These are phyloP conservation scores for Ilex asprella DNA, from an alignment of 257 asterid species.

Conservation along the genomic window DNA sequence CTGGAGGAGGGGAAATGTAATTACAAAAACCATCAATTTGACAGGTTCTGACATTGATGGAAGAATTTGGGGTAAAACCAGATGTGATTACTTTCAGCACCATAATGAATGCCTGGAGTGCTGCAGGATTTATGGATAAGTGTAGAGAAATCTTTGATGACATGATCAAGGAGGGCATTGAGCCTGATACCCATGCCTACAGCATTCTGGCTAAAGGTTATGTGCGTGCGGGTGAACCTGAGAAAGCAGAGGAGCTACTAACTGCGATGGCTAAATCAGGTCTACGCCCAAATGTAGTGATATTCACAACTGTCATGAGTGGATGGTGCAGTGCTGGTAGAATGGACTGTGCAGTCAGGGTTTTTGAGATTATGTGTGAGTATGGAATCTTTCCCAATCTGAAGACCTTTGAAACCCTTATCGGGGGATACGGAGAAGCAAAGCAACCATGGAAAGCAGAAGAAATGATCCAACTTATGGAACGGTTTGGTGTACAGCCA, in stretches of 20 bases:
- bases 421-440: conserved; percentile 95
- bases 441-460: conserved; percentile 89
- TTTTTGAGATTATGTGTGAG: conserved; percentile 56
- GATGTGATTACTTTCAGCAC: conserved; percentile 88
- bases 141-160: conserved; percentile 73
- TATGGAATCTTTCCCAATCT: conserved; percentile 63
- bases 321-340: conserved; percentile 92
- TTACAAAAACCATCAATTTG: conserved; percentile 3
- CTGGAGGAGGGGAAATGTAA: background rate
- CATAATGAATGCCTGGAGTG: conserved; percentile 92
- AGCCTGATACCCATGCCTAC: conserved; percentile 72
- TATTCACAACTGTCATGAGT: conserved; percentile 87
- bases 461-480: conserved; percentile 62
- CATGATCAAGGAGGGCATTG: conserved; percentile 61
- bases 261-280: conserved; percentile 41
- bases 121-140: conserved; percentile 71
- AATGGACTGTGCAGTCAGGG: conserved; percentile 60
- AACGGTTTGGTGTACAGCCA: conserved; percentile 45
- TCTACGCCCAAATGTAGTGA: conserved; percentile 70
- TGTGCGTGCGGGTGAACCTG: conserved; percentile 73
- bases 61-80: conserved; percentile 75
- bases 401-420: conserved; percentile 78
- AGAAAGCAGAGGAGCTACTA: conserved; percentile 61
- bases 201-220: conserved; percentile 97
- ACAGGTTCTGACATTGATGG: conserved; percentile 61